Evolutionary conservation across 2,329 filamentous ascomycete species (phyloP), one percentile per base, ranked within the genome.

Genomic region (Aureobasidium mangrovei): DNA sequence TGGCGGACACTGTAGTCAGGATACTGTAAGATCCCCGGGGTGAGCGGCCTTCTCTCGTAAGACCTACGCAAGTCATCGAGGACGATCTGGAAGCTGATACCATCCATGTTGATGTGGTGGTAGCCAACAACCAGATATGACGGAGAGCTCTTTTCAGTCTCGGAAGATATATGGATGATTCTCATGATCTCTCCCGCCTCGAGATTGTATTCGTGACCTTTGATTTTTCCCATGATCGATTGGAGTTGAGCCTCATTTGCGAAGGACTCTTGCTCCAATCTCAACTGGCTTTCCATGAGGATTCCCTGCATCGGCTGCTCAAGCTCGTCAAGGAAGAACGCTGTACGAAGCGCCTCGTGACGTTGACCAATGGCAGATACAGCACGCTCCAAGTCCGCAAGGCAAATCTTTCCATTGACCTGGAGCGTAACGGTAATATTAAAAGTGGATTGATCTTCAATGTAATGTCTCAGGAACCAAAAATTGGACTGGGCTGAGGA

Each of bases 61-160:
- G 56, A 48, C 28, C 56, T 42, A 7, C 60, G 40, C 6, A 67
- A 18, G 38, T 67, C 63, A 24, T 31, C 45, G 3, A 67, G 52
- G 40, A 68, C 59, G 2, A 63, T 51, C 4, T 62, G 45, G 39
- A 57, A 61, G 43, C 64, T 62, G 26, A 63, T 32, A 3, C 65
- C 66, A 49, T 71, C 69, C 56, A 69, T 60, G 26, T 57, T 59
- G 47, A 71, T 67, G 53, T 70, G 68, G 47, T 71, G 68, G 40
- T 59, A 65, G 1, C 56, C 60, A 18, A 71, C 31, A 10, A 70
- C 41, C 5, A 66, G 32, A 58, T 42, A 53, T 7, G 40, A 36
- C 1, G 51, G n/a, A 5, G 52, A 33, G n/a, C n/a, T n/a, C n/a
- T n/a, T n/a, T n/a, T n/a, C n/a, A n/a, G n/a, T n/a, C n/a, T n/a